A percentile compares a stretch with the other conserved stretches of the same genome.
Evolutionary conservation across 2,329 filamentous ascomycete genomes (phyloP).

Genomic region (Didymella pomorum): DNA sequence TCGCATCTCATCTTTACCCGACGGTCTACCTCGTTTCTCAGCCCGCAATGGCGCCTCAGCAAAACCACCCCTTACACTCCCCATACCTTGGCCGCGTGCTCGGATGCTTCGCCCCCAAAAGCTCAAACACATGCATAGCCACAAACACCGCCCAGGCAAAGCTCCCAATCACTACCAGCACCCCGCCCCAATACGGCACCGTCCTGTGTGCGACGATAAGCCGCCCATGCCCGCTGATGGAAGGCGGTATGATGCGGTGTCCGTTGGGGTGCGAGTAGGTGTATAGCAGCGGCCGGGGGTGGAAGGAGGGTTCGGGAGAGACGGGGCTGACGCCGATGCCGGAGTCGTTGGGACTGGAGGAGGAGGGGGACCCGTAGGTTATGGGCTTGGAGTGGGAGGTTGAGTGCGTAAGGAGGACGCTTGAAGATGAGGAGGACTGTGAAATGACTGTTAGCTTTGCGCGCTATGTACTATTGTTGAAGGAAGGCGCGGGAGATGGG

Average conservation of each 20-base stretch:
- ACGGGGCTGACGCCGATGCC: slow-evolving; percentile 22
- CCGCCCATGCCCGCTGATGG: slow-evolving; percentile 33
- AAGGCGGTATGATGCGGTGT: slow-evolving; percentile 35
- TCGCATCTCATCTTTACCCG: too few species aligned
- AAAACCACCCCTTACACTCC: slow-evolving; percentile 16
- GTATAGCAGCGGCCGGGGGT: slow-evolving; percentile 20
- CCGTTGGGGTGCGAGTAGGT: slow-evolving; percentile 24
- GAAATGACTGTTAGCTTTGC: not conserved
- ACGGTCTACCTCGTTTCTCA: too few species aligned
- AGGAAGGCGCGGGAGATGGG: not conserved
- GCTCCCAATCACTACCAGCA: slow-evolving; percentile 24
- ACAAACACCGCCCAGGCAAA: slow-evolving; percentile 34
- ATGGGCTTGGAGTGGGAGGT: slow-evolving; percentile 16
- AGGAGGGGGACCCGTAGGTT: slow-evolving; percentile 23
- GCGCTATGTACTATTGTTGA: too few species aligned
- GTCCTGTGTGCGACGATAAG: slow-evolving; percentile 30
- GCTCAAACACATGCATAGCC: slow-evolving; percentile 25
- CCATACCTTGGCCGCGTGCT: slow-evolving; percentile 7
- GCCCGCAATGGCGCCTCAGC: slow-evolving; percentile 4
- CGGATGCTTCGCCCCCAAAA: slow-evolving; percentile 23
- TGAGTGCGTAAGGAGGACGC: not conserved
- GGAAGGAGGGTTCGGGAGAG: slow-evolving; percentile 6
- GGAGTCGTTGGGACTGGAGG: slow-evolving; percentile 23
- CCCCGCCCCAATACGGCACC: slow-evolving; percentile 31
- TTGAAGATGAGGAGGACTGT: slow-evolving; percentile 2